These are phyloP conservation scores for Candida anutae DNA, from an alignment of 1,139 yeast species.

Conservation along the genomic window DNA sequence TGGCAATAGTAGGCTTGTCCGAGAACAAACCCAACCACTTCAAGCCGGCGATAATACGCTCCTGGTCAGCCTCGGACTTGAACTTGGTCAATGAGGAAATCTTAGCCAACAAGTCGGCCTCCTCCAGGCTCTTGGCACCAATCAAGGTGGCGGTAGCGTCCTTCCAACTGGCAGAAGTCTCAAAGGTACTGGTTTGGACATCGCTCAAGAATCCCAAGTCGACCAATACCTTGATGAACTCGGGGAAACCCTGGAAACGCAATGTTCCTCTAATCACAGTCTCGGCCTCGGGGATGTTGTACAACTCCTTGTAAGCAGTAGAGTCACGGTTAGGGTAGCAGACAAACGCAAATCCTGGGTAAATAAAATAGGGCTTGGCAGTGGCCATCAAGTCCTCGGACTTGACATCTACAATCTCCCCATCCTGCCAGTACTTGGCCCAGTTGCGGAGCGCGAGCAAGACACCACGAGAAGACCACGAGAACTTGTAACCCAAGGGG, in stretches of 20 bases:
- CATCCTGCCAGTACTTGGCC: conserved; percentile 85
- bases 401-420: conserved; percentile 67
- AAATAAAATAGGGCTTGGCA: conserved; percentile 91
- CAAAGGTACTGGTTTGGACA: conserved; percentile 52
- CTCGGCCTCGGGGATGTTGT: conserved; percentile 94
- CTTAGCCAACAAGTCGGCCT: conserved; percentile 66
- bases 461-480: conserved; percentile 99
- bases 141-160: conserved; percentile 73
- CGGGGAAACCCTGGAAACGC: conserved; percentile 98
- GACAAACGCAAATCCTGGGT: conserved; percentile 92
- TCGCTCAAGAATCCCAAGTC: conserved; percentile 91
- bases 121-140: conserved; percentile 63
- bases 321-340: conserved; percentile 98
- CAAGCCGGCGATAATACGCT: conserved; percentile 80
- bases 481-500: conserved; percentile 97
- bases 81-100: conserved; percentile 74
- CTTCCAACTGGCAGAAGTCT: conserved; percentile 68
- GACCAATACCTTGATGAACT: conserved; percentile 89
- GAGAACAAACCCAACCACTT: conserved; percentile 93
- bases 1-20: conserved; percentile 66
- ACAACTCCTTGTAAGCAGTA: conserved; percentile 84
- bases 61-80: conserved; percentile 75
- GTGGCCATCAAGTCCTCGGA: conserved; percentile 93
- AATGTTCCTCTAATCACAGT: conserved; percentile 95
- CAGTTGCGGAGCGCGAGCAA: conserved; percentile 89